Evolutionary conservation across 1,139 yeast species (phyloP).

Genomic region (Hanseniaspora sp.): DNA sequence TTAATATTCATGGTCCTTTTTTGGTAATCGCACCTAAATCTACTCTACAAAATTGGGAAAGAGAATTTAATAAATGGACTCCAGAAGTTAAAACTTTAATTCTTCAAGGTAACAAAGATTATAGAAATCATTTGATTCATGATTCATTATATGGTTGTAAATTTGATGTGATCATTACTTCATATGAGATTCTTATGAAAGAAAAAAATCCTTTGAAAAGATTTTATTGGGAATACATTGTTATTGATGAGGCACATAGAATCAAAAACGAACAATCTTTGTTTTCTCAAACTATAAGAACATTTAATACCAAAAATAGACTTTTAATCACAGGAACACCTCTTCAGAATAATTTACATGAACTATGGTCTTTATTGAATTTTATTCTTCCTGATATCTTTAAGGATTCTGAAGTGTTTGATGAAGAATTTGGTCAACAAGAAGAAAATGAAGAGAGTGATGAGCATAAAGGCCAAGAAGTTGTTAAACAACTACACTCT

Average conservation of each 20-base stretch:
- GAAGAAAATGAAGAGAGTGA: constrained; percentile 43
- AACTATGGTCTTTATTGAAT: constrained; percentile 87
- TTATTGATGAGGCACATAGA: constrained; percentile 94
- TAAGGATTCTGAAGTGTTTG: constrained; percentile 80
- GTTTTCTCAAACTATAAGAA: constrained; percentile 76
- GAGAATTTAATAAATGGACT: constrained; percentile 90
- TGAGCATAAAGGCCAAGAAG: constrained; percentile 54
- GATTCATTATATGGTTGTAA: constrained; percentile 54
- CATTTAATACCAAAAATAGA: constrained; percentile 75
- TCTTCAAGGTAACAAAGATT: constrained; percentile 78
- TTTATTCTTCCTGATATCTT: constrained; percentile 89
- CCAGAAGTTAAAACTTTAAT: constrained; percentile 86
- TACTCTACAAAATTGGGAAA: constrained; percentile 87
- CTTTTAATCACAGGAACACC: constrained; percentile 93
- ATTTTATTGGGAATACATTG: constrained; percentile 83
- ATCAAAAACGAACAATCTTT: constrained; percentile 89
- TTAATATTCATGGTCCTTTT: constrained; percentile 79
- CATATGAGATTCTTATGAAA: constrained; percentile 84
- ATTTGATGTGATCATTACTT: constrained; percentile 80
- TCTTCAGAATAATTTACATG: constrained; percentile 84
- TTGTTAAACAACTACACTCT: constrained; percentile 75
- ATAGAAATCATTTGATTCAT: constrained; percentile 51
- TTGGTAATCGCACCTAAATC: constrained; percentile 90
- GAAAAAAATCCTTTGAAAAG: constrained; percentile 74
- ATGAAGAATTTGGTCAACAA: constrained; percentile 63